Percentiles rank a stretch among this genome's conserved stretches.
Evolutionary conservation across 192 early-diverging fungal species (phyloP).

Genomic region (Entomortierella lignicola): DNA sequence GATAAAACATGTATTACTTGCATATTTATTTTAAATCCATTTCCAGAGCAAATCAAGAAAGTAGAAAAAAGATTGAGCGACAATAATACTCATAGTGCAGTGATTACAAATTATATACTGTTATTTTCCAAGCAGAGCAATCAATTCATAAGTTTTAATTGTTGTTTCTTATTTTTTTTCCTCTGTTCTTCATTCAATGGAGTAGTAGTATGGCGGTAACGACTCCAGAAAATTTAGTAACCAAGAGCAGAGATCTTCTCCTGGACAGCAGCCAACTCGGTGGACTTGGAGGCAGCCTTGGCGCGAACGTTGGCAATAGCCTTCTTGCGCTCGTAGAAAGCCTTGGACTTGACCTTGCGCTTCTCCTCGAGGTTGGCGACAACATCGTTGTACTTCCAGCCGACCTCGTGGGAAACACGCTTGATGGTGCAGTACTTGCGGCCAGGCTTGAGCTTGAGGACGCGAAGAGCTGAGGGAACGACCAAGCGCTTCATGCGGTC

Average conservation of each 20-base stretch:
- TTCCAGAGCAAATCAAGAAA: too few species aligned
- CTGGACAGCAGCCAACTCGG: conserved; percentile 67
- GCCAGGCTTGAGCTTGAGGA: conserved; percentile 95
- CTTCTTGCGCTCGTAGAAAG: conserved; percentile 94
- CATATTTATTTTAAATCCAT: too few species aligned
- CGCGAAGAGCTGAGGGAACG: conserved; percentile 95
- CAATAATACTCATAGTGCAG: too few species aligned
- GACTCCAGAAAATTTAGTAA: conserved; percentile 59
- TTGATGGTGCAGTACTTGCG: conserved; percentile 98
- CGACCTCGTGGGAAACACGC: conserved; percentile 94
- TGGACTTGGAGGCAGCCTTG: conserved; percentile 61
- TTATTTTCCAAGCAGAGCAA: conserved; percentile 30
- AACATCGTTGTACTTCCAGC: conserved; percentile 99
- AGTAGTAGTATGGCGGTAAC: conserved; percentile 11
- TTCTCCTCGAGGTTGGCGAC: conserved; percentile 98
- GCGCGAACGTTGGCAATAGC: conserved; percentile 75
- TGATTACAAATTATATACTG: too few species aligned
- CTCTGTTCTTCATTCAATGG: conserved; percentile 3
- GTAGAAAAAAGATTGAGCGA: too few species aligned
- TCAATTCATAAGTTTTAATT: conserved; percentile 29
- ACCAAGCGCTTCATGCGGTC: conserved; percentile 98
- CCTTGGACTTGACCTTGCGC: conserved; percentile 94
- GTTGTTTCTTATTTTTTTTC: conserved; percentile 21
- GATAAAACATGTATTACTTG: too few species aligned
- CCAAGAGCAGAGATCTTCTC: conserved; percentile 72